Evolutionary conservation across 108 stramenopile genomes (phyloP), one percentile per base, ranked within the genome.

Genomic region (Nitzschia inconspicua): DNA sequence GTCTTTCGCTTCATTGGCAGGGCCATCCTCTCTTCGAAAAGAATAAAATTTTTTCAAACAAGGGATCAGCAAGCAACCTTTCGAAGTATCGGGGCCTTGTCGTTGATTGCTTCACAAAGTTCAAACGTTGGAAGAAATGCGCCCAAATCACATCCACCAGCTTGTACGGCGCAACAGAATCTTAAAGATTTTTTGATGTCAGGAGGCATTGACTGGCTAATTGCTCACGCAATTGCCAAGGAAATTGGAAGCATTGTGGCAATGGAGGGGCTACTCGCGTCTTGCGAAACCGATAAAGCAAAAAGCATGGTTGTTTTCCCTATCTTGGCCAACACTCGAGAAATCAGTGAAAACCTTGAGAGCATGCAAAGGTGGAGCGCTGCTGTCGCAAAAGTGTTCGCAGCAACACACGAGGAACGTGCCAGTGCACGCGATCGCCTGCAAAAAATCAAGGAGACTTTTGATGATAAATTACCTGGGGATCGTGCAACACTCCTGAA

Each of bases 11-110:
- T 73, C 28, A 35, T 67, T 36, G 49, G 65, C 3, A 30, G 66
- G 37, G 47, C 59, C 4, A n/a, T 73, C 16, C 49, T 73, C 5
- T 55, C 60, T 11, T 47, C 37, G 18, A 14, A 23, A 41, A 14
- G 3, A 7, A 37, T 67, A 16, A 56, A 57, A 34, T 67, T 73
- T 48, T 56, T 73, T 18, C 65, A 67, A 27, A 61, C 72, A 13
- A 61, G 37, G 37, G 65, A 73, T 44, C 59, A 61, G 31, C 65
- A 62, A 41, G 40, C 32, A 3, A 55, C 72, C 3, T 39, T 61
- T 13, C 47, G 66, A 62, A 30, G 60, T 3, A 32, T 73, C 20
- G 65, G 63, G 6, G 65, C 72, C 14, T 23, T 73, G 8, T 65
- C 65, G 13, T 32, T 73, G n/a, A 60, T 73, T 49, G 46, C 72